These are phyloP conservation scores for Inga leiocalycina DNA, from an alignment of 306 rosid species.

Conservation along the genomic window DNA sequence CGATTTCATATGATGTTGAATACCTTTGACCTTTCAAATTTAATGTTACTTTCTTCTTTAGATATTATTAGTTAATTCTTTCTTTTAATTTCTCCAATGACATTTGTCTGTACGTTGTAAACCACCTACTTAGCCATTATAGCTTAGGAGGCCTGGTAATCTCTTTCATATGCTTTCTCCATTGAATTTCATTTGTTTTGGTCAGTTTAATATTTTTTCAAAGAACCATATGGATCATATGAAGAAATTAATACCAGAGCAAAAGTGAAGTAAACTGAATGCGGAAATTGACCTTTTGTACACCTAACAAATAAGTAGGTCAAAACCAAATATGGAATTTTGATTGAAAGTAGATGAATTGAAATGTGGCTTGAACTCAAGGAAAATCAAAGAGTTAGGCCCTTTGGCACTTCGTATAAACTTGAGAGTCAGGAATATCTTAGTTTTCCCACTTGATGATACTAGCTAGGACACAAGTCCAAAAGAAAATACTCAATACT, in stretches of 20 bases:
- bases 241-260: background rate
- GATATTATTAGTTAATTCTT: background rate
- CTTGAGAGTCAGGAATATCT: slow-evolving; percentile 28
- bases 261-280: slow-evolving; percentile 3
- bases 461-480: too few relatives aligned
- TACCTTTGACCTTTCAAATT: slow-evolving; percentile 14
- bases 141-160: background rate
- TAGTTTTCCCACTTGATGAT: slow-evolving; percentile 43
- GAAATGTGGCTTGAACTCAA: slow-evolving; percentile 36
- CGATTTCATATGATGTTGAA: background rate
- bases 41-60: background rate
- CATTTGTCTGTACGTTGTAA: background rate
- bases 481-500: too few relatives aligned
- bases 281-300: slow-evolving; percentile 23
- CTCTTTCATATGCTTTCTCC: background rate
- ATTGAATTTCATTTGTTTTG: background rate
- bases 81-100: background rate
- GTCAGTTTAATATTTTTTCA: background rate
- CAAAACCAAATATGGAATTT: slow-evolving; percentile 33
- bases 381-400: slow-evolving; percentile 49
- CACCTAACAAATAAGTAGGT: slow-evolving; percentile 25
- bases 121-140: background rate
- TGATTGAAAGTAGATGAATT: slow-evolving; percentile 29
- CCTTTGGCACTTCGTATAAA: slow-evolving; percentile 43
- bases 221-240: background rate